Percentiles rank a stretch among this genome's conserved stretches.
Evolutionary conservation across 352 stramenopile species (phyloP).

Genomic region (Phytophthora fragariaefolia): DNA sequence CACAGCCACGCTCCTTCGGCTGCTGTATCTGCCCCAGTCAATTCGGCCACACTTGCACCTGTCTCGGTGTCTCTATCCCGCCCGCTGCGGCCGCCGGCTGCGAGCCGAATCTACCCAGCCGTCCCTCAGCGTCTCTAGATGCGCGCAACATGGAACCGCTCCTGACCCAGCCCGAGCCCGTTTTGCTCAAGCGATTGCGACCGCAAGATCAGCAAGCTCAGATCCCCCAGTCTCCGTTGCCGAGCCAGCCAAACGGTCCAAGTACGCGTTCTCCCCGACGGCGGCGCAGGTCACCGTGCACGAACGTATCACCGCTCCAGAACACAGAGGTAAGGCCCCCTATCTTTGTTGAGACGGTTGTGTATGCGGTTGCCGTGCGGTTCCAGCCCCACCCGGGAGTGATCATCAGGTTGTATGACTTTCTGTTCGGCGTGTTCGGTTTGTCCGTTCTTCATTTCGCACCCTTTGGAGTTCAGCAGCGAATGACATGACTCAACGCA

Average conservation of each 20-base stretch:
- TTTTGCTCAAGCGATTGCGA: not conserved
- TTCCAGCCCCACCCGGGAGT: constrained; percentile 16
- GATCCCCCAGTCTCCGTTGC: too few species aligned
- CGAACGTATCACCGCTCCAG: constrained; percentile 5
- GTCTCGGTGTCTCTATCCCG: too few species aligned
- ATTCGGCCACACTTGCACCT: too few species aligned
- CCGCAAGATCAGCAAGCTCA: not conserved
- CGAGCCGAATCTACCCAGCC: too few species aligned
- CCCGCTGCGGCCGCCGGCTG: too few species aligned
- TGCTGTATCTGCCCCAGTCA: too few species aligned
- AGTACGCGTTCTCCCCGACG: constrained; percentile 14
- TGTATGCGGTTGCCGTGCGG: not conserved
- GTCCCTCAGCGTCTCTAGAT: not conserved
- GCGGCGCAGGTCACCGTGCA: constrained; percentile 3
- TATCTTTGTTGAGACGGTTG: constrained; percentile 19
- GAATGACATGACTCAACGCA: constrained; percentile 4
- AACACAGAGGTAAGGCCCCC: constrained; percentile 21
- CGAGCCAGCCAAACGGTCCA: constrained; percentile 2
- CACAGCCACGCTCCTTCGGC: too few species aligned
- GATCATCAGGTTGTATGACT: constrained; percentile 17
- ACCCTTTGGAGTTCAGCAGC: not conserved
- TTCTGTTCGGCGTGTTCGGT: constrained; percentile 13
- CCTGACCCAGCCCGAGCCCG: not conserved
- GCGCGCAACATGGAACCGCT: constrained; percentile 4
- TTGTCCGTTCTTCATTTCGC: constrained; percentile 19